Conservation (phyloP, 805 yeast genomes). For the Scheffersomyces lignosus region DNA sequence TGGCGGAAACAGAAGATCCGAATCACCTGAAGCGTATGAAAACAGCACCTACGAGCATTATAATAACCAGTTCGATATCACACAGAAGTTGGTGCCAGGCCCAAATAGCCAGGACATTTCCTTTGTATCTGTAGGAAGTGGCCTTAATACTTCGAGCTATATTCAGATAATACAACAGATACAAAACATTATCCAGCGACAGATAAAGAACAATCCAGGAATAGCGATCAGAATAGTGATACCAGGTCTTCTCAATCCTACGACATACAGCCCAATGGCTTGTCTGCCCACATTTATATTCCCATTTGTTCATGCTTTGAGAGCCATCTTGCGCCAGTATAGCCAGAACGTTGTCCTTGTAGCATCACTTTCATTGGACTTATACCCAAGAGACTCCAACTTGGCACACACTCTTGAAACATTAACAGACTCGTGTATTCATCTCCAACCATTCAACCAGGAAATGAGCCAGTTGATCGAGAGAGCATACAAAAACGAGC, state of each 20-base stretch:
- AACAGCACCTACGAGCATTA: conserved; percentile 49
- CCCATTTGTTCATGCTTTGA: conserved; percentile 61
- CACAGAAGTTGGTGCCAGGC: conserved; percentile 66
- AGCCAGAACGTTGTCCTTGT: conserved; percentile 48
- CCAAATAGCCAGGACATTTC: conserved; percentile 63
- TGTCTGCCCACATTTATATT: conserved; percentile 49
- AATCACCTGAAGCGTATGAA: conserved; percentile 25
- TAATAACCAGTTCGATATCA: conserved; percentile 71
- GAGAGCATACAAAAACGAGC: conserved; percentile 67
- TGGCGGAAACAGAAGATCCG: conserved; percentile 16
- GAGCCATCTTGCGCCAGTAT: conserved; percentile 51
- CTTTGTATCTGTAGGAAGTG: conserved; percentile 46
- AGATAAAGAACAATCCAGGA: conserved; percentile 39
- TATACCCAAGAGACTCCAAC: conserved; percentile 56
- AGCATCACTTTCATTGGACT: conserved; percentile 60
- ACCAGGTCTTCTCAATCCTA: conserved; percentile 82
- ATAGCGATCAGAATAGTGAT: conserved; percentile 64
- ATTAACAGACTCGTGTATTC: conserved; percentile 65
- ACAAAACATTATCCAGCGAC: conserved; percentile 31
- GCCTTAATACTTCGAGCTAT: conserved; percentile 13
- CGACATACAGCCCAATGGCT: conserved; percentile 56
- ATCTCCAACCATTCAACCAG: conserved; percentile 80
- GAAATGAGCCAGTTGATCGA: conserved; percentile 67
- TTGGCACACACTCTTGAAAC: conserved; percentile 53
- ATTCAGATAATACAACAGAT: conserved; percentile 39